Conservation (phyloP, 352 stramenopile species). For the Phytophthora nicotianae region DNA sequence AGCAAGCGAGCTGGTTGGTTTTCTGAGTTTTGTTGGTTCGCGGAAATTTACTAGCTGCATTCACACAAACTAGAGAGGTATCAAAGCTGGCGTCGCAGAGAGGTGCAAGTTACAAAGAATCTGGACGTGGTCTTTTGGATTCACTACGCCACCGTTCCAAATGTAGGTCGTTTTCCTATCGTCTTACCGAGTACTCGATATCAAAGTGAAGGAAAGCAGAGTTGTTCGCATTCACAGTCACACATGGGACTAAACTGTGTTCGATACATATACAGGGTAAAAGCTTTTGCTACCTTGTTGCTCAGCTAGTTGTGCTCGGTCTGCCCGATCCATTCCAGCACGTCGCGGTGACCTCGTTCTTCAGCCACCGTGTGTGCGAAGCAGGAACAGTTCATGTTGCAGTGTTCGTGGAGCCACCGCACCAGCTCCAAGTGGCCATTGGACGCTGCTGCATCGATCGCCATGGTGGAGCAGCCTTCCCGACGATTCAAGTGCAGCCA, state of each 20-base stretch:
- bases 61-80: too few species aligned
- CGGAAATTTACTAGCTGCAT: too few species aligned
- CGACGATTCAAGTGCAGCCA: slow-evolving; percentile 26
- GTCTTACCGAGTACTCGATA: too few species aligned
- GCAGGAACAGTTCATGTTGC: slow-evolving; percentile 25
- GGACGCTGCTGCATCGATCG: slow-evolving; percentile 22
- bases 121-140: too few species aligned
- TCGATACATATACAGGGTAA: slow-evolving; percentile 33
- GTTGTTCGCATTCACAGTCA: too few species aligned
- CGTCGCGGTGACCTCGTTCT: slow-evolving; percentile 25
- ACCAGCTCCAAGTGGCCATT: slow-evolving; percentile 28
- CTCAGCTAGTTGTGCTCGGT: slow-evolving; percentile 8
- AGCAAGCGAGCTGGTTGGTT: too few species aligned
- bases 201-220: too few species aligned
- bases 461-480: slow-evolving; percentile 27
- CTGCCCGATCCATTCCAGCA: slow-evolving; percentile 30
- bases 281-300: slow-evolving; percentile 10
- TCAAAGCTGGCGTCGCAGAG: too few species aligned
- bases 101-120: too few species aligned
- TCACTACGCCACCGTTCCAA: too few species aligned
- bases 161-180: too few species aligned
- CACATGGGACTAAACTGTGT: not conserved
- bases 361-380: slow-evolving; percentile 10
- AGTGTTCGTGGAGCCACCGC: slow-evolving; percentile 29
- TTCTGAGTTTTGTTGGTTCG: too few species aligned